Evolutionary conservation across 2,329 filamentous ascomycete genomes (phyloP).

Genomic region (Colletotrichum shisoi): DNA sequence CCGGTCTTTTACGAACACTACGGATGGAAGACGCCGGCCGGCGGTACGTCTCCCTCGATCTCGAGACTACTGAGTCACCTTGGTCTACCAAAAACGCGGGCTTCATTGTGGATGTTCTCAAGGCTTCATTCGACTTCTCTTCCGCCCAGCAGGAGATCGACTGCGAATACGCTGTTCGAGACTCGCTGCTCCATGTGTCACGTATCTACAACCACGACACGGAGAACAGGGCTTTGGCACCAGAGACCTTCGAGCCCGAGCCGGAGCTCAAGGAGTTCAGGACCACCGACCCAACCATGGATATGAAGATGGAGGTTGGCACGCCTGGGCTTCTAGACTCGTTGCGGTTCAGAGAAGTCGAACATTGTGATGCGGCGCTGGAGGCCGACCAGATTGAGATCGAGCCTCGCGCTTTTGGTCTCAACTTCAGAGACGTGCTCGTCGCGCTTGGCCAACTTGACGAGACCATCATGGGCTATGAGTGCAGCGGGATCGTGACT

Average conservation of each 20-base stretch:
- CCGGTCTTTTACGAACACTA: conserved; percentile 36
- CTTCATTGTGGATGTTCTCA: conserved; percentile 13
- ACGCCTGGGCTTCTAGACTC: conserved; percentile 42
- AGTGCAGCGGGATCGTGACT: conserved; percentile 48
- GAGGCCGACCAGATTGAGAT: conserved; percentile 42
- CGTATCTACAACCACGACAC: conserved; percentile 26
- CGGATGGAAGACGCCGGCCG: conserved; percentile 32
- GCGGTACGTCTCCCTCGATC: conserved; percentile 36
- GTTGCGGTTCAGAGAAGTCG: conserved; percentile 41
- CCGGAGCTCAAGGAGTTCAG: conserved; percentile 1
- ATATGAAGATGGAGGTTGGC: conserved; percentile 36
- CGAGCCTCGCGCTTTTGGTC: conserved; percentile 43
- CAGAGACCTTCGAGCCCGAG: background rate
- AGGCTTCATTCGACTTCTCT: conserved; percentile 13
- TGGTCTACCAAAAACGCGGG: conserved; percentile 1
- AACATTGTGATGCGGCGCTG: background rate
- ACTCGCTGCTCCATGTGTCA: conserved; percentile 8
- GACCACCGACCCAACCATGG: too few relatives aligned
- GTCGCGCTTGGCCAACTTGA: conserved; percentile 42
- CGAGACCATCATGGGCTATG: conserved; percentile 43
- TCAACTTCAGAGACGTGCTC: conserved; percentile 45
- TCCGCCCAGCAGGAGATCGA: conserved; percentile 8
- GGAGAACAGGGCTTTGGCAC: background rate
- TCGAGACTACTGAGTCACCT: background rate
- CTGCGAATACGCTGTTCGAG: conserved; percentile 21